Evolutionary conservation across 202 grass and related monocot genomes (phyloP).

Genomic region (Cymbopogon flexuosus): DNA sequence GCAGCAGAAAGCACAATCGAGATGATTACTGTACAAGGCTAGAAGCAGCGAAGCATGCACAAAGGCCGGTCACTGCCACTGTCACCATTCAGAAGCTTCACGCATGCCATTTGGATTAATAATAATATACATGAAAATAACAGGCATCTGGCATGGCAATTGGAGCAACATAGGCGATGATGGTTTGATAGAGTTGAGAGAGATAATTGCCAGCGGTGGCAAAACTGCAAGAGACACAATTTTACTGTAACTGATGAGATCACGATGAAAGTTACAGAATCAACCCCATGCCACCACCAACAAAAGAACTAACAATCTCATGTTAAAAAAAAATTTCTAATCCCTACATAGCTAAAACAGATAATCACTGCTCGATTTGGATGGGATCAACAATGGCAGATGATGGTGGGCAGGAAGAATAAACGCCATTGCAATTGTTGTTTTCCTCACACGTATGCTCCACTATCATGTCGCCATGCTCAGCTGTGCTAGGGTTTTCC

Average conservation of each 20-base stretch:
- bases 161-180: not conserved
- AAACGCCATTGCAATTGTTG: not conserved
- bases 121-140: not conserved
- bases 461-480: not conserved
- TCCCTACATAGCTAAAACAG: not conserved
- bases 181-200: not conserved
- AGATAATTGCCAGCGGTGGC: not conserved
- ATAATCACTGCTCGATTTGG: not conserved
- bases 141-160: not conserved
- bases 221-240: not conserved
- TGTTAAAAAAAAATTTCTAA: conserved; percentile 2
- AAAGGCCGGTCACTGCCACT: no score
- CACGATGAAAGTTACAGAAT: conserved; percentile 1
- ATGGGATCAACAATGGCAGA: not conserved
- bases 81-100: not conserved
- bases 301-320: not conserved
- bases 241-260: not conserved
- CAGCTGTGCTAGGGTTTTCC: conserved; percentile 17
- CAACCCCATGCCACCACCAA: not conserved
- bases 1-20: not conserved
- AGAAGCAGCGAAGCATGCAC: no score
- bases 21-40: not conserved
- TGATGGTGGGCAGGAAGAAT: not conserved
- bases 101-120: not conserved
- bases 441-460: not conserved